Percentiles rank a stretch among this genome's conserved stretches.
These are phyloP conservation scores for Phtheirospermum japonicum DNA, from an alignment of 257 asterid species.

Conservation along the genomic window DNA sequence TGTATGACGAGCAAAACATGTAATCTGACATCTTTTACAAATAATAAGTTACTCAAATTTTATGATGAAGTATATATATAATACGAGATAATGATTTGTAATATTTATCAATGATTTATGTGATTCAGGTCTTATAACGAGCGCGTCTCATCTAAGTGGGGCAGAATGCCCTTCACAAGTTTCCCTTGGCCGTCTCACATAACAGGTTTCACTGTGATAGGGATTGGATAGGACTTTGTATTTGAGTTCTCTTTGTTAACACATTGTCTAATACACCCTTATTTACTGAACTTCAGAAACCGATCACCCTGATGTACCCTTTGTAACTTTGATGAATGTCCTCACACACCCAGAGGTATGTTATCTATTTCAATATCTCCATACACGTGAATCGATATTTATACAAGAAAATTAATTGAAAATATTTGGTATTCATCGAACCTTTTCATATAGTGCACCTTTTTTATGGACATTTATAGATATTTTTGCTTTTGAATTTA, in stretches of 20 bases:
- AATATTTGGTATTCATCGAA: background rate
- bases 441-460: background rate
- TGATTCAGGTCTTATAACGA: constrained; percentile 47
- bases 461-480: background rate
- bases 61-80: constrained; percentile 10
- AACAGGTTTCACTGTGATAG: constrained; percentile 49
- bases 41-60: background rate
- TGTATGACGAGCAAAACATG: background rate
- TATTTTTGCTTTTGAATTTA: background rate
- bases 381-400: background rate
- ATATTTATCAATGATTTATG: constrained; percentile 18
- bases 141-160: constrained; percentile 48
- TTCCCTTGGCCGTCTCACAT: constrained; percentile 64
- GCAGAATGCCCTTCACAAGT: constrained; percentile 59
- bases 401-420: background rate
- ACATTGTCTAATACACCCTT: constrained; percentile 4
- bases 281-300: constrained; percentile 46
- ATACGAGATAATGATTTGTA: constrained; percentile 7
- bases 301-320: constrained; percentile 46
- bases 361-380: constrained; percentile 1
- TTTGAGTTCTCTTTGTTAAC: constrained; percentile 20
- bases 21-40: background rate
- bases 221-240: constrained; percentile 24
- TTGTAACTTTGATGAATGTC: constrained; percentile 70
- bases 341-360: constrained; percentile 70